Evolutionary conservation across 73 alveolate genomes (phyloP).

Genomic region (Paramecium primaurelia): DNA sequence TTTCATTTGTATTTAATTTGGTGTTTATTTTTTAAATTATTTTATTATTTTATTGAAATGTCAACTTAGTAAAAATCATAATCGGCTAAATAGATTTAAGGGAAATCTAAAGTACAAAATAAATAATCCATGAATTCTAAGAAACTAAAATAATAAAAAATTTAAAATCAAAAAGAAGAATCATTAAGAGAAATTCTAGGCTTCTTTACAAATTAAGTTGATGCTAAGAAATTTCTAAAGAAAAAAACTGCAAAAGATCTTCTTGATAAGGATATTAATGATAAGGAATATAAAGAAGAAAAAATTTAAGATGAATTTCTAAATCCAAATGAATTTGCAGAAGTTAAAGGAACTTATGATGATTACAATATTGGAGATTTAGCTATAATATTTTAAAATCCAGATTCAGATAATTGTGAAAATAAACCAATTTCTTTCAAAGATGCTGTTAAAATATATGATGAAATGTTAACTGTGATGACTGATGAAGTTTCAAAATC

Average conservation of each 20-base stretch:
- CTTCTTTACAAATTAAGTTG: slow-evolving; percentile 4
- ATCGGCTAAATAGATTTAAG: not conserved
- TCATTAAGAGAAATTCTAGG: slow-evolving; percentile 4
- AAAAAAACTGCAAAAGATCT: not conserved
- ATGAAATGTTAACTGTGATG: not conserved
- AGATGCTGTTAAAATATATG: not conserved
- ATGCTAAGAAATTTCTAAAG: not conserved
- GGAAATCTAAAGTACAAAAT: not conserved
- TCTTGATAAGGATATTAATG: not conserved
- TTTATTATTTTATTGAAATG: too few species aligned
- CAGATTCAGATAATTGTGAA: not conserved
- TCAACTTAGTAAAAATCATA: too few species aligned
- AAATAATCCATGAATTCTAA: not conserved
- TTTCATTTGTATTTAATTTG: too few species aligned
- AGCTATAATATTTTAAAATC: not conserved
- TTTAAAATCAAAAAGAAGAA: not conserved
- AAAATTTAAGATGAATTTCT: slow-evolving; percentile 12
- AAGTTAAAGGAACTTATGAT: slow-evolving; percentile 36
- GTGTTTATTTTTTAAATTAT: too few species aligned
- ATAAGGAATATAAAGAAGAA: not conserved
- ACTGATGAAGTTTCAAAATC: slow-evolving; percentile 28
- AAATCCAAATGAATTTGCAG: slow-evolving; percentile 19
- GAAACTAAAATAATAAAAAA: not conserved
- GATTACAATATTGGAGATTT: slow-evolving; percentile 30
- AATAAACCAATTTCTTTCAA: not conserved